Base-by-base conservation (phyloP, 1,284 basidiomycete species). In the Leccinum pachyderme region DNA sequence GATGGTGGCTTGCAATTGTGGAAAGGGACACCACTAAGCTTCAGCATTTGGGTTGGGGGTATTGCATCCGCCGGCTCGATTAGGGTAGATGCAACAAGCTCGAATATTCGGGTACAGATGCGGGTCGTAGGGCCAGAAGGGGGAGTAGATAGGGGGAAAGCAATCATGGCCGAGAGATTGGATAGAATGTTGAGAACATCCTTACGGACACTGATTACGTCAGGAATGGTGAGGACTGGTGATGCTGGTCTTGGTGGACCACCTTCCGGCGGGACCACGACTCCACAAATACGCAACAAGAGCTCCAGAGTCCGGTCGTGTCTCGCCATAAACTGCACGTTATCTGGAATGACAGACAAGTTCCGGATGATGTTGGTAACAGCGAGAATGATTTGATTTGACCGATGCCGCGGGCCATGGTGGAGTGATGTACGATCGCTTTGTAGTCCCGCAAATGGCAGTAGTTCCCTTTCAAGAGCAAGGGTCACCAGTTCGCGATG, bases 341-440 rank as follows among this genome's bases (percentile, higher is more conserved):
- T 98, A 56, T 95, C 89, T 4, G 77, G 75, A 58, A 89, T 76
- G 52, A 84, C 76, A 7, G 92, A 85, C 59, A 97, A 80, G 73
- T 97, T 98, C 49, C 93, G 89, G 50, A 98, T 75, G 61, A 98
- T 86, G 66, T 91, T 94, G 47, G 89, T 71, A 43, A 91, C 78
- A 1, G 86, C 76, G 29, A 94, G 77, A 43, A 95, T 79, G 49
- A 87, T 73, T 56, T 89, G 87, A 27, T 80, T 86, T 29, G 83
- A 81, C n/a, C 83, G 81, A 61, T 82, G 85, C 46, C 77, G 75
- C 5, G 81, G 84, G 32, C 81, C 85, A 27, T 68, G 58, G 29
- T 70, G 68, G 35, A 71, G 81, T 46, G 70, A 67, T 18, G 79
- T 80, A 63, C 81, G 81, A 29, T 70, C 74, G 31, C 52, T 67